Conservation (phyloP, 148 eudicot genomes). For the Mesembryanthemum crystallinum region DNA sequence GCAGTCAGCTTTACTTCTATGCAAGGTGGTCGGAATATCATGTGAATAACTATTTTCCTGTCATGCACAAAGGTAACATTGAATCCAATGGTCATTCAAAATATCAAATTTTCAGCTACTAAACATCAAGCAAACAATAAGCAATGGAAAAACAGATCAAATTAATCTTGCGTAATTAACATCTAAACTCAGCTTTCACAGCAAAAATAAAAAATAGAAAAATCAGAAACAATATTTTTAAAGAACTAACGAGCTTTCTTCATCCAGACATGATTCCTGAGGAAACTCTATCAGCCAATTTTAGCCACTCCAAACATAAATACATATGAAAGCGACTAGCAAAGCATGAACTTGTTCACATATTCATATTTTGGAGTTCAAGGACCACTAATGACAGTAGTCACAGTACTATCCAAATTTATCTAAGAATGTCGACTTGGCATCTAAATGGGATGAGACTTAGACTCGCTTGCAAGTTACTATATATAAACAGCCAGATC, state of each 20-base stretch:
- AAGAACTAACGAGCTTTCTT: not conserved
- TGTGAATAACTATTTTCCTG: constrained; percentile 86
- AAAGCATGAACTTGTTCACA: not conserved
- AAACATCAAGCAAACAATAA: not conserved
- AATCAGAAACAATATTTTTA: not conserved
- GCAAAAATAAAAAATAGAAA: too few species aligned
- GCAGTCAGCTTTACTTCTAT: constrained; percentile 97
- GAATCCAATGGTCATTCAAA: constrained; percentile 1
- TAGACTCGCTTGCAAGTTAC: not conserved
- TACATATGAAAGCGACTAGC: not conserved
- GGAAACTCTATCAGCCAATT: not conserved
- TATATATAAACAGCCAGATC: constrained; percentile 2
- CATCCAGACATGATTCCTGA: not conserved
- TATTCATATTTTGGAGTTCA: not conserved
- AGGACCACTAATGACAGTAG: not conserved
- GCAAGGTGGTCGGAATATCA: constrained; percentile 94
- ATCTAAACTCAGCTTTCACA: not conserved
- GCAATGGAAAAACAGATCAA: not conserved
- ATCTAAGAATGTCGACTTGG: not conserved
- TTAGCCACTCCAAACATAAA: not conserved
- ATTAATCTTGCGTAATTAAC: not conserved
- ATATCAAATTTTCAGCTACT: not conserved
- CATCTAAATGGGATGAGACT: not conserved
- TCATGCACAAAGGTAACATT: constrained; percentile 18
- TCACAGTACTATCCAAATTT: not conserved